These are phyloP conservation scores for Monoraphidium neglectum DNA, from an alignment of 139 green algal species.

Conservation along the genomic window DNA sequence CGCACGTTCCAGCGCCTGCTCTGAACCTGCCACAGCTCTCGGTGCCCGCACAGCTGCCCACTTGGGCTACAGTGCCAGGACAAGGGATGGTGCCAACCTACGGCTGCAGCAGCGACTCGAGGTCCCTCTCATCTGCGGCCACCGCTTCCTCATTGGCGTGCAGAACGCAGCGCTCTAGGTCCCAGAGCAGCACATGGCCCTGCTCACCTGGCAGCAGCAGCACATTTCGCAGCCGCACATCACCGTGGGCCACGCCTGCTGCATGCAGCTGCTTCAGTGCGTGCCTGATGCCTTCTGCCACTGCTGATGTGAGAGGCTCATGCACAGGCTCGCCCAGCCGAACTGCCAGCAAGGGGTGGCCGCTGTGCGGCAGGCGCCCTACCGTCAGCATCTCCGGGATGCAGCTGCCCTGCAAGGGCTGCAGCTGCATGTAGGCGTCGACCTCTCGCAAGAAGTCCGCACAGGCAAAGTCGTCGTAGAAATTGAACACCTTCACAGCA, in stretches of 20 bases:
- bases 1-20: too few species aligned
- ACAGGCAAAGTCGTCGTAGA: neutral
- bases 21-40: too few species aligned
- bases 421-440: neutral
- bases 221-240: slow-evolving; percentile 5
- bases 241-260: slow-evolving; percentile 13
- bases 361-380: slow-evolving; percentile 11
- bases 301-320: neutral
- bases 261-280: slow-evolving; percentile 1
- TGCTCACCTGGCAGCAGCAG: too few species aligned
- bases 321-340: slow-evolving; percentile 1
- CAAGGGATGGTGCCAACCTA: too few species aligned
- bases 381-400: slow-evolving; percentile 8
- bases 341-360: slow-evolving; percentile 5
- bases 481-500: neutral
- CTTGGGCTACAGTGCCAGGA: too few species aligned
- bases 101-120: too few species aligned
- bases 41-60: too few species aligned
- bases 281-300: neutral
- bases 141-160: too few species aligned
- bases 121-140: too few species aligned
- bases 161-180: too few species aligned
- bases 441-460: neutral
- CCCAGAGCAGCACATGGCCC: too few species aligned
- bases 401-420: neutral